Conservation (phyloP, 2,329 filamentous ascomycete species). For the Monilinia vaccinii-corymbosi region DNA sequence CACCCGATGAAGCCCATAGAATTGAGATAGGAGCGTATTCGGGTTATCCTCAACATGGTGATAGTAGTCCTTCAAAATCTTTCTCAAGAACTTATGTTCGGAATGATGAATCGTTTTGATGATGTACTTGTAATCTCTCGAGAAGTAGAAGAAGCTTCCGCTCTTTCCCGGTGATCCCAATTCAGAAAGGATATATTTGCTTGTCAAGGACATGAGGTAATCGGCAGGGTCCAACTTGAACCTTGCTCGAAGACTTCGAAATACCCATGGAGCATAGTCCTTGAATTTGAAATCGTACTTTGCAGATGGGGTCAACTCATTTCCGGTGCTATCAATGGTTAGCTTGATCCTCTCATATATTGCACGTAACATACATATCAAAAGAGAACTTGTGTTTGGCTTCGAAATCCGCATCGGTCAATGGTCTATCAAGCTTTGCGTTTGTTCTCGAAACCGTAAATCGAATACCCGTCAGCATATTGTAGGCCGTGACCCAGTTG, state of each 20-base stretch:
- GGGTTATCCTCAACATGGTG: constrained; percentile 86
- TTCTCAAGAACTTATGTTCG: constrained; percentile 81
- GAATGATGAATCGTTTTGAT: constrained; percentile 99
- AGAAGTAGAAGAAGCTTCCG: constrained; percentile 99
- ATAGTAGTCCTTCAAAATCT: constrained; percentile 86
- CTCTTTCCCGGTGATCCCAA: constrained; percentile 95
- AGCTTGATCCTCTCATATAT: constrained; percentile 25
- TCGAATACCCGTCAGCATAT: constrained; percentile 98
- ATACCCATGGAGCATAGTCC: constrained; percentile 99
- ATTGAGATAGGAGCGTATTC: constrained; percentile 93
- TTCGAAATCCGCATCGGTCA: constrained; percentile 87
- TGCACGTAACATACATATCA: constrained; percentile 66
- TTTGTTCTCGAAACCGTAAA: constrained; percentile 95
- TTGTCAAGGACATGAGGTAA: constrained; percentile 95
- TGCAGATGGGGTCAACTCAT: constrained; percentile 92
- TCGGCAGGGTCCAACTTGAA: constrained; percentile 94
- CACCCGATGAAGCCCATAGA: constrained; percentile 92
- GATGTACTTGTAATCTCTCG: constrained; percentile 98
- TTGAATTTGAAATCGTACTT: constrained; percentile 99
- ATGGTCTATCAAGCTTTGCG: constrained; percentile 83
- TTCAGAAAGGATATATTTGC: constrained; percentile 97
- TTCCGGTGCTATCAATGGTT: constrained; percentile 62
- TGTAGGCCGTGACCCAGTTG: constrained; percentile 97
- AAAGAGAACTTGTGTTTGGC: constrained; percentile 97
- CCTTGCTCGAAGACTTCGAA: constrained; percentile 77